Evolutionary conservation across 163 green algal species (phyloP), one percentile per base, ranked within the genome.

Genomic region (Picocystis sp.): DNA sequence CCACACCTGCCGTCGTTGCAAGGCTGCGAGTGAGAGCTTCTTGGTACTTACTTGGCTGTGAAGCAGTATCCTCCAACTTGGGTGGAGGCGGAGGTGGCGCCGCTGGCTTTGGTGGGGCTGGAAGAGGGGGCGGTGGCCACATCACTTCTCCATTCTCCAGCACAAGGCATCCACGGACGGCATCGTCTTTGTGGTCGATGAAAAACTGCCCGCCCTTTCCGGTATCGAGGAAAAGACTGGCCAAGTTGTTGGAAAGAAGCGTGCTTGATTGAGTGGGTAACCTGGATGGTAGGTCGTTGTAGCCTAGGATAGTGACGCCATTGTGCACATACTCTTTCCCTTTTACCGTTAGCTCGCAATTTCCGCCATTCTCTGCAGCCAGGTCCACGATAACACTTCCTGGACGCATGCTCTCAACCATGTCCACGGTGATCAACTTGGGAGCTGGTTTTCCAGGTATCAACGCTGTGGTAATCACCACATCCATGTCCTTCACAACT

Each of bases 241-340:
- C 70, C 60, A 96, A 81, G 79, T 96, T 96, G 72, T 87, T 92
- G 56, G 57, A 76, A 69, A 81, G 93, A 51, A 96, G 74, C 8
- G 69, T 84, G 50, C 67, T 84, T 24, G 81, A 70, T 72, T 93
- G 77, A n/a, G 72, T 73, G 12, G 84, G 67, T 58, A 94, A 69
- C 45, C 84, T 73, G 47, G 55, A 75, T 43, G 86, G 83, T 60
- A 96, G 64, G 57, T 94, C 82, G 24, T 81, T 92, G 76, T 86
- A 93, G 21, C 87, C 87, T 8, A 95, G 68, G 57, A 80, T 78
- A 0, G 59, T 90, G 23, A 90, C 80, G 13, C 72, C 67, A 47
- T 80, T 60, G 44, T 52, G 54, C n/a, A 53, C 60, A 48, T 61
- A 15, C 13, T 61, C 11, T 9, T 34, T 41, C n/a, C 47, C 41